These are phyloP conservation scores for Penicillium sp. DNA, from an alignment of 2,329 filamentous ascomycete species.

Conservation along the genomic window DNA sequence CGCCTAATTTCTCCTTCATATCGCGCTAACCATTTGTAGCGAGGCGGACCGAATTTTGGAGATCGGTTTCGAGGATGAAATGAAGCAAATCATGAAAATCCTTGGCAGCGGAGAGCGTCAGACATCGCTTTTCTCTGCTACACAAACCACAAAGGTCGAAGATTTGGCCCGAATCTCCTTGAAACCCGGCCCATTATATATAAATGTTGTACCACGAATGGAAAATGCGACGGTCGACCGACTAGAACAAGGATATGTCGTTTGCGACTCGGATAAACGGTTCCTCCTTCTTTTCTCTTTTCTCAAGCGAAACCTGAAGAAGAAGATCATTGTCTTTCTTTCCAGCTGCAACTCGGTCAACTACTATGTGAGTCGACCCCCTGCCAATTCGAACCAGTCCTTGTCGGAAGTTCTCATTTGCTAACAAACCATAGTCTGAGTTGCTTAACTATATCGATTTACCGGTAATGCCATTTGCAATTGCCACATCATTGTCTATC, in stretches of 20 bases:
- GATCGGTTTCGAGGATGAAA: conserved; percentile 97
- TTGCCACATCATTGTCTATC: conserved; percentile 62
- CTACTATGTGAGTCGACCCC: conserved; percentile 68
- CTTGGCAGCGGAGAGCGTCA: conserved; percentile 81
- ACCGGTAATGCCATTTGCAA: conserved; percentile 72
- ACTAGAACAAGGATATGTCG: conserved; percentile 90
- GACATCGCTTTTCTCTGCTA: conserved; percentile 98
- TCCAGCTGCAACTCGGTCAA: conserved; percentile 90
- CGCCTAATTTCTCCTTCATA: not conserved
- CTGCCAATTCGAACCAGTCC: no score
- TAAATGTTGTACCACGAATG: conserved; percentile 90
- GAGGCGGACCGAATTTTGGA: conserved; percentile 96
- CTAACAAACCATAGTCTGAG: conserved; percentile 61
- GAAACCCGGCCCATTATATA: conserved; percentile 84
- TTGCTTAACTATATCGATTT: conserved; percentile 97
- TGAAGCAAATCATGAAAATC: conserved; percentile 94
- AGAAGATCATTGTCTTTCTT: conserved; percentile 98
- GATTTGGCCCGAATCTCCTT: conserved; percentile 93
- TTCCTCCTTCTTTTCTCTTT: conserved; percentile 94
- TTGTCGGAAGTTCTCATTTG: not conserved
- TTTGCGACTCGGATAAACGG: conserved; percentile 89
- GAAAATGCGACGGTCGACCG: conserved; percentile 89
- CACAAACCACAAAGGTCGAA: conserved; percentile 97
- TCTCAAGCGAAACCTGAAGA: conserved; percentile 84
- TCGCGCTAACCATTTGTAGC: not conserved